Conservation (phyloP, 2,329 filamentous ascomycete species). For the Alternaria novae-zelandiae region DNA sequence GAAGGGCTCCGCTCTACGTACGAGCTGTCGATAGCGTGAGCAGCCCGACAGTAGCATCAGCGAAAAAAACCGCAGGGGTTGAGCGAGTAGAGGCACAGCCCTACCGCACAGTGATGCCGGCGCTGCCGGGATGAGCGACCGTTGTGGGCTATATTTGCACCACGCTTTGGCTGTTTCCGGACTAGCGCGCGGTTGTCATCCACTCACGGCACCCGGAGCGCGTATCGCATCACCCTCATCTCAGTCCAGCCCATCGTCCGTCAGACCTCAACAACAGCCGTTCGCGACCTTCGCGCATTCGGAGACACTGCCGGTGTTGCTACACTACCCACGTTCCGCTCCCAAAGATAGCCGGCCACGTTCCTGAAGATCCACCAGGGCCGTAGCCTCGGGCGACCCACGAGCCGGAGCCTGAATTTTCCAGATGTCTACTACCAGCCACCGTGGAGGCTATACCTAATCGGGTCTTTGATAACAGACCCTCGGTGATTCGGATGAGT, state of each 20-base stretch:
- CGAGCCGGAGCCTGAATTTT: background rate
- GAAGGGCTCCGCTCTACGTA: conserved; percentile 18
- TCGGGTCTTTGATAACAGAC: conserved; percentile 22
- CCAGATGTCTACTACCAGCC: background rate
- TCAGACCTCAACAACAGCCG: conserved; percentile 1
- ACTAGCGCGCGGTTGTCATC: background rate
- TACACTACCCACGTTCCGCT: background rate
- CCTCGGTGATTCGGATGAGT: conserved; percentile 2
- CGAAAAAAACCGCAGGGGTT: conserved; percentile 18
- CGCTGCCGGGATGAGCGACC: conserved; percentile 18
- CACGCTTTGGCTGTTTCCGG: conserved; percentile 6
- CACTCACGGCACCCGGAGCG: background rate
- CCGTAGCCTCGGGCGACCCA: background rate
- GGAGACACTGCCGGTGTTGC: conserved; percentile 16
- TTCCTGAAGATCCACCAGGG: conserved; percentile 17
- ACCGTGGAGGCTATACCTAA: conserved; percentile 7
- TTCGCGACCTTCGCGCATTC: conserved; percentile 8
- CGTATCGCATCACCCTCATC: conserved; percentile 15
- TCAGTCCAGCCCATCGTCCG: conserved; percentile 10
- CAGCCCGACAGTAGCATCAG: conserved; percentile 25
- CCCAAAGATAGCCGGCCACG: conserved; percentile 4
- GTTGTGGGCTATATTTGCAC: conserved; percentile 19
- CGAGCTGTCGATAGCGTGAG: conserved; percentile 42
- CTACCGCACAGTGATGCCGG: conserved; percentile 20
- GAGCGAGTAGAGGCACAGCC: conserved; percentile 24